These are phyloP conservation scores for Candida maltosa DNA, from an alignment of 805 yeast species.

Conservation along the genomic window DNA sequence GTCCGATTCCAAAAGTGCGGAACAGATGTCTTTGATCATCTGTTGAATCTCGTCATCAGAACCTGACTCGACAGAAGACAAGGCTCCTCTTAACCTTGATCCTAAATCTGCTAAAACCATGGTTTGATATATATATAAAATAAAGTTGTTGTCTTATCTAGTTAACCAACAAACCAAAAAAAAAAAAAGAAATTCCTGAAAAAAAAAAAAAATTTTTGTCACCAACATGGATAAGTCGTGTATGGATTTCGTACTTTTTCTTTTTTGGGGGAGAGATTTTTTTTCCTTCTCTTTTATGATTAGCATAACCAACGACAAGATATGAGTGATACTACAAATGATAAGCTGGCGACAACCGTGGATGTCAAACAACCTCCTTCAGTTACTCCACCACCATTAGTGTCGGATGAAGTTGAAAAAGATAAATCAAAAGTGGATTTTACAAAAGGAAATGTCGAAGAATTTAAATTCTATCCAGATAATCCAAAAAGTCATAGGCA, in stretches of 20 bases:
- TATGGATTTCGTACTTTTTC: neutral
- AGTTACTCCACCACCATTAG: no score
- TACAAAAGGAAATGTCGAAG: slow-evolving; percentile 49
- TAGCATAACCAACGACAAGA: slow-evolving; percentile 1
- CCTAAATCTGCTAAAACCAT: slow-evolving; percentile 49
- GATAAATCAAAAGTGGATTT: slow-evolving; percentile 50
- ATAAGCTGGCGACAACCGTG: neutral
- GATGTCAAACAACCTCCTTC: no score
- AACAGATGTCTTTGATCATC: slow-evolving; percentile 83
- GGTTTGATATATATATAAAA: neutral
- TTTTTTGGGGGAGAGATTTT: neutral
- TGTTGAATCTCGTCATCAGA: slow-evolving; percentile 34
- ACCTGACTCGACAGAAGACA: slow-evolving; percentile 39
- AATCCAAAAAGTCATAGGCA: slow-evolving; percentile 73
- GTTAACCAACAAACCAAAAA: neutral
- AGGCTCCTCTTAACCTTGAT: slow-evolving; percentile 39
- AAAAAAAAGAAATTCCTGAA: slow-evolving; percentile 3
- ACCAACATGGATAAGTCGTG: neutral
- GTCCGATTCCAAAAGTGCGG: slow-evolving; percentile 90
- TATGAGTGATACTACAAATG: neutral
- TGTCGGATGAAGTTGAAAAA: slow-evolving; percentile 23
- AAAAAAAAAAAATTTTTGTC: slow-evolving; percentile 7
- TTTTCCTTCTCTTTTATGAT: neutral
- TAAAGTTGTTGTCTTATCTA: neutral
- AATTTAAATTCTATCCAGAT: slow-evolving; percentile 79